Evolutionary conservation across 1,284 basidiomycete genomes (phyloP), one percentile per base, ranked within the genome.

Genomic region (Sporisorium iseilematis-ciliati): DNA sequence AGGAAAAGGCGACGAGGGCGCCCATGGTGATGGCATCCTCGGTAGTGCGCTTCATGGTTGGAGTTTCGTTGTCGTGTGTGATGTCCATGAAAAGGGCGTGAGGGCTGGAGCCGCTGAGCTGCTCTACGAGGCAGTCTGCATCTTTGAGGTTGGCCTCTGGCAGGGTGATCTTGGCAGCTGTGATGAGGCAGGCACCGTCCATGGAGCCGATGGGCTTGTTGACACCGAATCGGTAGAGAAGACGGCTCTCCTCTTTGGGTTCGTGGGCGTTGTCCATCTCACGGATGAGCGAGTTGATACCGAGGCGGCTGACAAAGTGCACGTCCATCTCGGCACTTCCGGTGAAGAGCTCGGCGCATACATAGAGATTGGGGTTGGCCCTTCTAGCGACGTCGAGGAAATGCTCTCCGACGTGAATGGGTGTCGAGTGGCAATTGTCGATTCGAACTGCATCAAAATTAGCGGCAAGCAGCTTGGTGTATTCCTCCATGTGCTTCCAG

Each of bases 381-480:
- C 91, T 90, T 43, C 97, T 90, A 6, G 95, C 96, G 10, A 92
- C 91, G 82, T 99, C 97, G 33, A 99, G 91, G 87, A 99, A 91
- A 61, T 89, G 88, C 16, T 92, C 91, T n/a, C 95, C 96, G 20
- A 98, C 94, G 76, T 94, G 91, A 50, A 98, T 87, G 7, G 96
- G 97, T 0, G 96, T 99, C 16, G 96, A 98, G 86, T 99, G 96
- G 80, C 94, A 97, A 85, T 99, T 99, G 86, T 99, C 96, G 80
- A 99, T 92, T 25, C 97, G 90, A 89, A 99, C 97, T 7, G 96
- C 96, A 72, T 97, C 92, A 83, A 97, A 99, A 10, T 90, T 89
- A 43, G 87, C 87, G 0, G 96, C 96, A 6, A 75, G 48, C 95
- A 91, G 20, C 88, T 88, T 89, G 65, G 94, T 93, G 64, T 82